Percentiles rank a stretch among this genome's conserved stretches.
These are phyloP conservation scores for Cystoderma amianthinum DNA, from an alignment of 768 basidiomycete species.

Conservation along the genomic window DNA sequence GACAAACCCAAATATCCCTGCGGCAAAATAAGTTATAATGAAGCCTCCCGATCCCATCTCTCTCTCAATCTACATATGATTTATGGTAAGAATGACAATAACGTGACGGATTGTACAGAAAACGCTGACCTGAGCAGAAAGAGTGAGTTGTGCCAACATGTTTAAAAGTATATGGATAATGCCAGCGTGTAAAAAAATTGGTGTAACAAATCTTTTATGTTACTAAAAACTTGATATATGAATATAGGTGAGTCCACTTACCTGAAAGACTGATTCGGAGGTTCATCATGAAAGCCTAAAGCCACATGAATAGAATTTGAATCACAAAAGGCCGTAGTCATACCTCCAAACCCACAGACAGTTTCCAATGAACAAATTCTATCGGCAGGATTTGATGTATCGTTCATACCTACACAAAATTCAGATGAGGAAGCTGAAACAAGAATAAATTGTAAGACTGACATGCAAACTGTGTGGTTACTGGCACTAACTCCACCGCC, in stretches of 20 bases:
- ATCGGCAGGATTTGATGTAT: conserved; percentile 75
- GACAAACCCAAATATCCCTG: conserved; percentile 84
- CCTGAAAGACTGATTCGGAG: conserved; percentile 45
- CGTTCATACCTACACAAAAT: conserved; percentile 58
- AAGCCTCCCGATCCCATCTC: conserved; percentile 91
- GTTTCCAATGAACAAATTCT: conserved; percentile 68
- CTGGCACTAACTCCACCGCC: conserved; percentile 45
- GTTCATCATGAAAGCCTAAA: conserved; percentile 30
- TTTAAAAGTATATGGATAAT: conserved; percentile 89
- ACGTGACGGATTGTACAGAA: neutral
- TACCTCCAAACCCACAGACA: conserved; percentile 88
- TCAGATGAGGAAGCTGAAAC: neutral
- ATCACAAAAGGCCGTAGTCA: conserved; percentile 23
- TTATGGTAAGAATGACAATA: neutral
- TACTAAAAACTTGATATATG: conserved; percentile 1
- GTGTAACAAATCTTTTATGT: conserved; percentile 63
- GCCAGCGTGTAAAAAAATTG: conserved; percentile 94
- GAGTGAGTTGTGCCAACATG: conserved; percentile 77
- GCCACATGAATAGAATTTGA: neutral
- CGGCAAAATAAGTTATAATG: conserved; percentile 78
- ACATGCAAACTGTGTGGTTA: conserved; percentile 39
- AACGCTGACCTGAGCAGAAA: conserved; percentile 72
- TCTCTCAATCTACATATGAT: conserved; percentile 60
- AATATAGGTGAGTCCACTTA: conserved; percentile 10
- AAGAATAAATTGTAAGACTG: neutral